phyloP scores from a whole-genome alignment of 1,284 basidiomycete species.

The Ceratobasidium sp. region DNA sequence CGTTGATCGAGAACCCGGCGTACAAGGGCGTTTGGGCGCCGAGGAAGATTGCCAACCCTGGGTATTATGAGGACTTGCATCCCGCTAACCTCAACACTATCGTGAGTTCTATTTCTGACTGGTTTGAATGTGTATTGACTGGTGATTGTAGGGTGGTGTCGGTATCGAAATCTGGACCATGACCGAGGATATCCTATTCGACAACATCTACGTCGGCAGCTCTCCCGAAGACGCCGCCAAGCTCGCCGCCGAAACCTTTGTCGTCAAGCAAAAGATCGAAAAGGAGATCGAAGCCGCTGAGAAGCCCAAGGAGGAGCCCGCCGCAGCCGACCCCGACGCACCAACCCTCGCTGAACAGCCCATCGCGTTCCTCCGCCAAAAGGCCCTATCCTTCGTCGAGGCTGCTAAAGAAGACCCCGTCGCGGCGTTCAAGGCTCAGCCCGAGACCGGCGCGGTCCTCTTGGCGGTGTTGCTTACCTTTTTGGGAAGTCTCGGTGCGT shows the following conservation, averaged over 20 bases:
- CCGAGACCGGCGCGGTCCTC: conserved; percentile 85
- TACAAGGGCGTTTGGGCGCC: conserved; percentile 98
- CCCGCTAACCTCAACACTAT: conserved; percentile 91
- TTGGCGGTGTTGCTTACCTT: conserved; percentile 79
- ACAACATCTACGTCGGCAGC: conserved; percentile 95
- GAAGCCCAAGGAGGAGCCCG: conserved; percentile 59
- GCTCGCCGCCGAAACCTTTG: conserved; percentile 86
- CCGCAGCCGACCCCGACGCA: conserved; percentile 55
- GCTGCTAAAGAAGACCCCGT: conserved; percentile 79
- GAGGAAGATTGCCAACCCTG: conserved; percentile 91
- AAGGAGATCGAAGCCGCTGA: conserved; percentile 66
- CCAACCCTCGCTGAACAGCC: conserved; percentile 71
- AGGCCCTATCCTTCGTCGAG: conserved; percentile 80
- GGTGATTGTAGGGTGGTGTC: conserved; percentile 76
- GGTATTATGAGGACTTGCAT: conserved; percentile 88
- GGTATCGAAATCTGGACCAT: conserved; percentile 99
- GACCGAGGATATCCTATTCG: conserved; percentile 96
- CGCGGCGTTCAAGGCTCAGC: conserved; percentile 81
- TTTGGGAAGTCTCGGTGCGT: conserved; percentile 83
- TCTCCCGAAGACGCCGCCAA: conserved; percentile 84
- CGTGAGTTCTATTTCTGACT: conserved; percentile 60
- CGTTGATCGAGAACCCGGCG: conserved; percentile 94
- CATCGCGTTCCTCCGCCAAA: conserved; percentile 80
- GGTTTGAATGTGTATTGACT: conserved; percentile 39
- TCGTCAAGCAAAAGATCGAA: conserved; percentile 83